A percentile compares a stretch with the other conserved stretches of the same genome.
Conservation (phyloP, 2,329 filamentous ascomycete species). For the Phyllosticta ampelicida region DNA sequence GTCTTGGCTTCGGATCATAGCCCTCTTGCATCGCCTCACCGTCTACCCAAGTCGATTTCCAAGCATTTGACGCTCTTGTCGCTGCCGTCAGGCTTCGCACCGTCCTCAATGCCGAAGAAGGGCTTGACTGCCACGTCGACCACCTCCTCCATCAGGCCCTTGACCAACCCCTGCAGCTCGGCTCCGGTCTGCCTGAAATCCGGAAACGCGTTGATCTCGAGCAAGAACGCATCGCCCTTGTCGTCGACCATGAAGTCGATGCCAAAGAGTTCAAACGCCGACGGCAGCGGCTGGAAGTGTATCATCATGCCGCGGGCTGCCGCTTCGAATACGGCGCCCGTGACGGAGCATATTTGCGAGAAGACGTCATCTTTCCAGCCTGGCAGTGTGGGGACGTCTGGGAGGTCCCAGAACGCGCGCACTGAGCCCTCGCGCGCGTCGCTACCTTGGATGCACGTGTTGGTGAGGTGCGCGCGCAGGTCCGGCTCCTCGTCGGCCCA, state of each 20-base stretch:
- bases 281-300: conserved; percentile 82
- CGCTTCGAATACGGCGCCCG: conserved; percentile 73
- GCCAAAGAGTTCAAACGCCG: conserved; percentile 87
- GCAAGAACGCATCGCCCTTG: conserved; percentile 54
- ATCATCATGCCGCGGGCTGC: conserved; percentile 73
- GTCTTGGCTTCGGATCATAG: background rate
- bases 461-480: conserved; percentile 75
- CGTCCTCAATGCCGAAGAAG: conserved; percentile 48
- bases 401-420: conserved; percentile 62
- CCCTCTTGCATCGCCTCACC: background rate
- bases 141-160: conserved; percentile 65
- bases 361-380: conserved; percentile 54
- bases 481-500: conserved; percentile 34
- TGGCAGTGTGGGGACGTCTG: conserved; percentile 14
- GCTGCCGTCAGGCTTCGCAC: conserved; percentile 11
- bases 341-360: conserved; percentile 60
- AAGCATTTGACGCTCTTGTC: conserved; percentile 32
- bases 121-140: conserved; percentile 54
- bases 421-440: conserved; percentile 53
- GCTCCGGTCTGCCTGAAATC: conserved; percentile 88
- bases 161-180: conserved; percentile 60
- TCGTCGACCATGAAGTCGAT: conserved; percentile 78
- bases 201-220: conserved; percentile 93
- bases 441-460: conserved; percentile 75
- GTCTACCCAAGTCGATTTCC: conserved; percentile 35